These are phyloP conservation scores for Diversispora eburnea DNA, from an alignment of 192 early-diverging fungal species.

Conservation along the genomic window DNA sequence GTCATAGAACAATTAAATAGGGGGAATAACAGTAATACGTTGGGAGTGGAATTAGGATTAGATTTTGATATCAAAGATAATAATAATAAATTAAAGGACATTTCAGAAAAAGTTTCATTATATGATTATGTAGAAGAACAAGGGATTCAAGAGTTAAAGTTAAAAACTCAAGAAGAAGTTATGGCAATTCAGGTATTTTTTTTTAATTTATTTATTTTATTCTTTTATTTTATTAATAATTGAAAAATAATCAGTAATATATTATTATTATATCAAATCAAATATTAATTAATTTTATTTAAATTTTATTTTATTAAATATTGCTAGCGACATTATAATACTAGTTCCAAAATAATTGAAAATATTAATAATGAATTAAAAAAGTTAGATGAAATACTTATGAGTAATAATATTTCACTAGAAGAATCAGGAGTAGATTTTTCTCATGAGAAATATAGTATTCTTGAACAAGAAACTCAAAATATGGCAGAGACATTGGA, in stretches of 20 bases:
- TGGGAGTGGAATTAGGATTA: not conserved
- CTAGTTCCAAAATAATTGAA: constrained; percentile 1
- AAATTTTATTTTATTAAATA: not conserved
- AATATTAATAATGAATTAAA: constrained; percentile 2
- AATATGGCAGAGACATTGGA: constrained; percentile 45
- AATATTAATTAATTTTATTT: not conserved
- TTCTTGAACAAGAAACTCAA: constrained; percentile 37
- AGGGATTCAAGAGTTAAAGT: constrained; percentile 23
- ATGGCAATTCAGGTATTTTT: constrained; percentile 1
- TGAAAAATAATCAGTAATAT: not conserved
- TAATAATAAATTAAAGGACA: not conserved
- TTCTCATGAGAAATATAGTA: constrained; percentile 29
- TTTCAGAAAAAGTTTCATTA: constrained; percentile 16
- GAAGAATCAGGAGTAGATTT: constrained; percentile 36
- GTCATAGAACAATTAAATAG: constrained; percentile 2
- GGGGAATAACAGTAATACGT: not conserved
- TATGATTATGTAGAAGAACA: constrained; percentile 29
- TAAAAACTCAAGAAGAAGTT: constrained; percentile 28
- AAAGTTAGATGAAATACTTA: constrained; percentile 8
- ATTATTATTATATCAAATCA: not conserved
- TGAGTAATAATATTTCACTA: constrained; percentile 30
- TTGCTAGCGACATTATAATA: constrained; percentile 4
- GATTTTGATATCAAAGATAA: constrained; percentile 13
- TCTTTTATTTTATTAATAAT: too few relatives aligned
- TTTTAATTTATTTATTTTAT: too few relatives aligned